These are phyloP conservation scores for Cercospora sp. DNA, from an alignment of 2,329 filamentous ascomycete species.

Conservation along the genomic window DNA sequence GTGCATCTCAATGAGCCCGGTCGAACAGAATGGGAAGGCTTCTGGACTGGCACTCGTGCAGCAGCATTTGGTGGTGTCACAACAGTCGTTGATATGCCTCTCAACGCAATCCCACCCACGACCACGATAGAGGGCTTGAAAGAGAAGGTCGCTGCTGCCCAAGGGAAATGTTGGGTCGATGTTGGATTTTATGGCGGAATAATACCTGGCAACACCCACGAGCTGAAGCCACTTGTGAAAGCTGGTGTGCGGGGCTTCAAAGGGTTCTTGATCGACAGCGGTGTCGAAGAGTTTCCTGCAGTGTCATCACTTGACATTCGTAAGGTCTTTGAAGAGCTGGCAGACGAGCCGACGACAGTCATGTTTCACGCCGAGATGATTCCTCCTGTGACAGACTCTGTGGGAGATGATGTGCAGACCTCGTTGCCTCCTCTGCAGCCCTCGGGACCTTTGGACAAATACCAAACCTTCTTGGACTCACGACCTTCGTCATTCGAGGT, in stretches of 20 bases:
- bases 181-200: slow-evolving; percentile 98
- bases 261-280: slow-evolving; percentile 94
- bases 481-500: slow-evolving; percentile 89
- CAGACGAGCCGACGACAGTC: slow-evolving; percentile 79
- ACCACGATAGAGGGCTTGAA: slow-evolving; percentile 80
- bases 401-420: slow-evolving; percentile 72
- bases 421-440: slow-evolving; percentile 69
- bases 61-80: slow-evolving; percentile 95
- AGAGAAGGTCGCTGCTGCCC: slow-evolving; percentile 81
- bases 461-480: slow-evolving; percentile 88
- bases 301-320: slow-evolving; percentile 78
- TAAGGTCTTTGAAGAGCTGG: slow-evolving; percentile 77
- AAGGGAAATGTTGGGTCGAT: slow-evolving; percentile 93
- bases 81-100: slow-evolving; percentile 94
- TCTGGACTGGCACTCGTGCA: slow-evolving; percentile 89
- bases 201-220: slow-evolving; percentile 80
- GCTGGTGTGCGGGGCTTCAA: slow-evolving; percentile 94
- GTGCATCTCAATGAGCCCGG: slow-evolving; percentile 98
- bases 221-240: slow-evolving; percentile 77
- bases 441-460: slow-evolving; percentile 70
- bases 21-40: slow-evolving; percentile 97
- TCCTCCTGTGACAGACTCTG: slow-evolving; percentile 77
- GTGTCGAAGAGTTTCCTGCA: slow-evolving; percentile 93
- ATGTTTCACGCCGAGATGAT: slow-evolving; percentile 99
- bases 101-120: slow-evolving; percentile 95